Evolutionary conservation across 495 filamentous ascomycete species (phyloP).

Genomic region (Daldinia bambusicola): DNA sequence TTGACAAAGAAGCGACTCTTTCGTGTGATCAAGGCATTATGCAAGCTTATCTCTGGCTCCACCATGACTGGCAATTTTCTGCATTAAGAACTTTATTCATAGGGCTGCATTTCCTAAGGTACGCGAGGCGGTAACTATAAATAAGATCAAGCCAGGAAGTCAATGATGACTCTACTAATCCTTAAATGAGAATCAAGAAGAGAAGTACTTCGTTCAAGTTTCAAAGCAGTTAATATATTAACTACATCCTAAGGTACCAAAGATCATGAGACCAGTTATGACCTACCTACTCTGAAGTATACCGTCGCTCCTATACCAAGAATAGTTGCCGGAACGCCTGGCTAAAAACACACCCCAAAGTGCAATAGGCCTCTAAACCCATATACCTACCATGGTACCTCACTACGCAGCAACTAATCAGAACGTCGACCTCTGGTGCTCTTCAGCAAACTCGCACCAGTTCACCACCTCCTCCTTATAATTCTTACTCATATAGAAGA

Average conservation of each 20-base stretch:
- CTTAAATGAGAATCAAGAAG: neutral
- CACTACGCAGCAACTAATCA: too few relatives aligned
- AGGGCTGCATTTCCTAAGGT: slow-evolving; percentile 4
- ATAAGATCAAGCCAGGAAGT: neutral
- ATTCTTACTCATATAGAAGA: slow-evolving; percentile 25
- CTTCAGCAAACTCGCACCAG: slow-evolving; percentile 23
- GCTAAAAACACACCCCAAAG: neutral
- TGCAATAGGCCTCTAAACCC: too few relatives aligned
- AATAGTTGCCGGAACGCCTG: neutral
- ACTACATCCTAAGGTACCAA: neutral
- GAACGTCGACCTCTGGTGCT: slow-evolving; percentile 20
- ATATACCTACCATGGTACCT: too few relatives aligned
- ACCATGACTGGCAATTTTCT: neutral
- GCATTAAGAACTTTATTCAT: neutral
- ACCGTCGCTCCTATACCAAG: neutral
- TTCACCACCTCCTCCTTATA: slow-evolving; percentile 24
- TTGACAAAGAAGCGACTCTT: neutral
- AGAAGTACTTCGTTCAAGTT: neutral
- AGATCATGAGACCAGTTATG: neutral
- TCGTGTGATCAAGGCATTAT: neutral
- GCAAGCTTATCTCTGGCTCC: neutral
- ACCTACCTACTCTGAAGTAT: neutral
- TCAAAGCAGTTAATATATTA: neutral
- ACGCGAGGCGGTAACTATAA: neutral
- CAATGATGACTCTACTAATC: neutral